A percentile compares a stretch with the other conserved stretches of the same genome.
Conservation (phyloP, 2,329 filamentous ascomycete species). For the Hirsutella minnesotensis region DNA sequence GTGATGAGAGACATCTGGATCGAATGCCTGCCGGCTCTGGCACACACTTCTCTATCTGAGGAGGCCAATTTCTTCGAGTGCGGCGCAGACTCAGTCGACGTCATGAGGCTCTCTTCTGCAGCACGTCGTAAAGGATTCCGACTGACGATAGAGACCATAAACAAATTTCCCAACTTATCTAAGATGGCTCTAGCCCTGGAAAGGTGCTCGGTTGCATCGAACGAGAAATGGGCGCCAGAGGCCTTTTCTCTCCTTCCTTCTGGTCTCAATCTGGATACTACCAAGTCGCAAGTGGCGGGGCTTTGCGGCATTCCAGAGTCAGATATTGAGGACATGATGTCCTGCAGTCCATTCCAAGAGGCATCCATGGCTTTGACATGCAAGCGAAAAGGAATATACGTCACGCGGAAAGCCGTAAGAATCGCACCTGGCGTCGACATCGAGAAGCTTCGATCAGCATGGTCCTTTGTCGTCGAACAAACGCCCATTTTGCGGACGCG, state of each 20-base stretch:
- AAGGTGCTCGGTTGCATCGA: neutral
- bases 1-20: neutral
- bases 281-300: neutral
- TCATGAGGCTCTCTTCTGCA: neutral
- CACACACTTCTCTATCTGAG: neutral
- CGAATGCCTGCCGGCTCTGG: neutral
- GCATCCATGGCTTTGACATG: neutral
- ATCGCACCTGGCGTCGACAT: too few relatives aligned
- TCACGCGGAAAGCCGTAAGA: neutral
- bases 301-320: neutral
- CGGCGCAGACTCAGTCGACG: neutral
- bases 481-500: too few relatives aligned
- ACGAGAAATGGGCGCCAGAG: neutral
- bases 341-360: neutral
- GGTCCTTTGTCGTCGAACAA: too few relatives aligned
- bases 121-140: neutral
- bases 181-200: neutral
- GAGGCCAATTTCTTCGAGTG: neutral
- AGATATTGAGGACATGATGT: neutral
- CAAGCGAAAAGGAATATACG: neutral
- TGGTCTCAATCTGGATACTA: neutral
- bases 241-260: neutral
- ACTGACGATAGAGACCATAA: neutral
- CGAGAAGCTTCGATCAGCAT: too few relatives aligned
- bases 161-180: neutral